A percentile compares a stretch with the other conserved stretches of the same genome.
Conservation (phyloP, 768 basidiomycete species). For the Rhizopogon roseolus region DNA sequence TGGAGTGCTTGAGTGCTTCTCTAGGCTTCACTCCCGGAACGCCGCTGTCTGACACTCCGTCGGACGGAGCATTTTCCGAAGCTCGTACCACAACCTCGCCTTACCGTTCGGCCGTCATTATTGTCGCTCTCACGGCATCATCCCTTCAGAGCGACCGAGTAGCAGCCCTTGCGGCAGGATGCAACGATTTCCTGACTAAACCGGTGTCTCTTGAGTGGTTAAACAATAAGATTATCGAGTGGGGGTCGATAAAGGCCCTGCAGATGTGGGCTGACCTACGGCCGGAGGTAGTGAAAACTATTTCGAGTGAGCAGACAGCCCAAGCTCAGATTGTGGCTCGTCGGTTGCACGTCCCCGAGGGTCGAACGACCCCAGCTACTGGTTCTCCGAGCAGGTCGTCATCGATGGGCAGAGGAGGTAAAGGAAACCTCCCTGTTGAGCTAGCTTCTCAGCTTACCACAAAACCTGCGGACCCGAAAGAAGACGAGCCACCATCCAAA, state of each 20-base stretch:
- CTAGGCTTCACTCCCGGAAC: slow-evolving; percentile 68
- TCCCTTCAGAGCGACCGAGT: slow-evolving; percentile 94
- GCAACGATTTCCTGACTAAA: slow-evolving; percentile 98
- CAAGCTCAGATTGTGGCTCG: slow-evolving; percentile 46
- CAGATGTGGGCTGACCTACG: slow-evolving; percentile 89
- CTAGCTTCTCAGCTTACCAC: neutral
- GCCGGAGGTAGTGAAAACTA: slow-evolving; percentile 50
- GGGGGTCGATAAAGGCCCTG: slow-evolving; percentile 95
- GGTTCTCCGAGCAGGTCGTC: slow-evolving; percentile 33
- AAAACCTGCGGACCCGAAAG: neutral
- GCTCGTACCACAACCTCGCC: slow-evolving; percentile 53
- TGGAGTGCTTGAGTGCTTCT: slow-evolving; percentile 66
- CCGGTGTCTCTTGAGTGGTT: slow-evolving; percentile 94
- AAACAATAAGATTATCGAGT: slow-evolving; percentile 97
- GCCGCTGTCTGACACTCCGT: slow-evolving; percentile 62
- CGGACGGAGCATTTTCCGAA: slow-evolving; percentile 45
- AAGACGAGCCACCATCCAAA: neutral
- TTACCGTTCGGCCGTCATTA: slow-evolving; percentile 92
- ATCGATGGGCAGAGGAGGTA: slow-evolving; percentile 24
- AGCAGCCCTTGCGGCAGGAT: slow-evolving; percentile 94
- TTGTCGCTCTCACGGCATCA: slow-evolving; percentile 97
- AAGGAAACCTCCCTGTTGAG: slow-evolving; percentile 11
- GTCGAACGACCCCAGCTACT: slow-evolving; percentile 32
- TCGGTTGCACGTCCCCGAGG: slow-evolving; percentile 45
- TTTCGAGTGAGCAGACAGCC: slow-evolving; percentile 39